Base-by-base conservation (phyloP, 1,284 basidiomycete species). In the Heterobasidion irregulare region DNA sequence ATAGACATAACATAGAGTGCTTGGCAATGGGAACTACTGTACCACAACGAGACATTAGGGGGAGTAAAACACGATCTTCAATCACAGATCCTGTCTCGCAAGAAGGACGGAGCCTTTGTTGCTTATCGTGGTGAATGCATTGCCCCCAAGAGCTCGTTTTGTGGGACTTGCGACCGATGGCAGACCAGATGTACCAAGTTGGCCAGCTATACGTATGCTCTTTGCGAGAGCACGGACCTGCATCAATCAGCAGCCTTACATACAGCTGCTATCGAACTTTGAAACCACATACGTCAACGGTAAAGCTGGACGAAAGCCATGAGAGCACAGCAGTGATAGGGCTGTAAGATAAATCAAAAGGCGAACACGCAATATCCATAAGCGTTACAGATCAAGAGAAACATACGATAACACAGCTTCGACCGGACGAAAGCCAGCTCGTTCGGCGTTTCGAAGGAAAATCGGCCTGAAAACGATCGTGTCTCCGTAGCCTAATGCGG, bases 381-480 rank as follows among this genome's bases (percentile, higher is more conserved):
- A 47, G 15, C n/a, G 6, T 6, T 45, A 13, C 33, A n/a, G 32
- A 6, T 47, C 15, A 19, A 26, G 33, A 35, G 18, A 38, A 46
- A 50, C 50, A 13, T 59, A 83, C 82, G 66, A 64, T 2, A 68
- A 47, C 6, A 79, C 56, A 0, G 56, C 64, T 61, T 85, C 83
- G 0, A 56, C 60, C 0, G 74, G 12, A 13, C 80, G 69, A 0
- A 47, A 16, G 7, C 58, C 53, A 1, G 53, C 10, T 2, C 58
- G 41, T 2, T 82, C 73, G 1, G 64, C 26, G 7, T 80, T 68
- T 10, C 74, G 58, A 0, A 92, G 68, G 26, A 76, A 60, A 0
- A 67, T 81, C 0, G 90, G 88, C 15, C 83, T 75, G 68, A 89
- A 83, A 50, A 89, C 66, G 59, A 90, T 80, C 0, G 82, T 82